Evolutionary conservation across 1,139 yeast species (phyloP), one percentile per base, ranked within the genome.

Genomic region (Arxiozyma slooffiae): DNA sequence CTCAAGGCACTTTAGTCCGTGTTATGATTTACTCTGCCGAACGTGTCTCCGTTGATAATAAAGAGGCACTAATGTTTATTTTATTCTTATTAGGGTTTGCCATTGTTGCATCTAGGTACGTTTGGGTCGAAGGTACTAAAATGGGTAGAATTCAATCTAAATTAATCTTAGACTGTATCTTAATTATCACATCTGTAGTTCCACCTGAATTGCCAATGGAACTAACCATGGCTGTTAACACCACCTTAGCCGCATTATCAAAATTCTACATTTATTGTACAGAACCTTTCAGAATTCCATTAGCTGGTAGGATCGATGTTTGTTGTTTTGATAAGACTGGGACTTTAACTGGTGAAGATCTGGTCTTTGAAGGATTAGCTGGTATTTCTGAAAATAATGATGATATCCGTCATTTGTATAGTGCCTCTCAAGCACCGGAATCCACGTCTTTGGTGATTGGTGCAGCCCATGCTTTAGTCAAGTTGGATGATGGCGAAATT

Each of bases 191-290:
- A 21, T 90, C 97, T 47, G 99, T 92, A 59, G 99, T 92, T 44
- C 99, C 99, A 43, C 98, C 99, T 49, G 99, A 92, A 72, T 78
- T 92, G 60, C 99, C 99, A 49, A 94, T 92, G 98, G 98, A 92
- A 74, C 79, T 92, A 62, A 92, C 98, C 34, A 85, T 92, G 90
- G 98, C 98, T 53, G 98, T 92, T 43, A 92, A 92, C 70, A 77
- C 88, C 44, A 90, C 97, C 9, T 76, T 92, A 64, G 81, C 92
- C 50, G 89, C 96, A 4, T 77, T 92, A 57, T 82, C 85, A 59
- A 94, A 94, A 69, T 84, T 77, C 66, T 90, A 83, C 67, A 83
- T 92, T 57, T 92, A 86, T 74, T 92, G 99, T 75, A 94, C 98
- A 48, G 99, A 92, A 70, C 99, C 99, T 16, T 92, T 92, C 73